Percentiles rank a stretch among this genome's conserved stretches.
Evolutionary conservation across 2,329 filamentous ascomycete genomes (phyloP).

Genomic region (Pseudogymnoascus sp.): DNA sequence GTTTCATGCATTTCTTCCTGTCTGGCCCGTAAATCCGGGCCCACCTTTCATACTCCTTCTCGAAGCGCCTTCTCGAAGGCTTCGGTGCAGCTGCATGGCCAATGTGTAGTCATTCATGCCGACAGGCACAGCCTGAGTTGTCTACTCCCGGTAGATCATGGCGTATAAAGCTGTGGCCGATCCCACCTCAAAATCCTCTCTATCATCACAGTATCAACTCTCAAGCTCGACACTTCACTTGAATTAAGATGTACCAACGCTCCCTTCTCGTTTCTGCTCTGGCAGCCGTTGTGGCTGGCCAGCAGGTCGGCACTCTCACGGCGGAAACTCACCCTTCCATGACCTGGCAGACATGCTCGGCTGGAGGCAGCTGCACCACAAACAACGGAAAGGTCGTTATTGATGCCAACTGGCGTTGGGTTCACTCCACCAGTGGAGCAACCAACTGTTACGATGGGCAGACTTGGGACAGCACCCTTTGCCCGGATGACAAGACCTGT

Average conservation of each 20-base stretch:
- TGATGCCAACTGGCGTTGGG: conserved; percentile 52
- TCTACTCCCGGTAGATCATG: neutral
- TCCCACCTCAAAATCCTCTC: neutral
- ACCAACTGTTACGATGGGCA: conserved; percentile 36
- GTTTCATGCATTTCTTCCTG: neutral
- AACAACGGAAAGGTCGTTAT: conserved; percentile 42
- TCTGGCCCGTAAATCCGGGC: neutral
- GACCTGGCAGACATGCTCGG: conserved; percentile 43
- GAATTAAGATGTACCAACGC: neutral
- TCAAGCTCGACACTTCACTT: neutral
- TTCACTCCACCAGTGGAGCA: conserved; percentile 39
- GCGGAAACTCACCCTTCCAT: conserved; percentile 44
- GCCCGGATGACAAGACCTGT: conserved; percentile 36
- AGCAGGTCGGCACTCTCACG: conserved; percentile 39
- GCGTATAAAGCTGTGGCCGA: neutral
- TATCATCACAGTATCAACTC: neutral
- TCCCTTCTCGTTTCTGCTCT: conserved; percentile 27
- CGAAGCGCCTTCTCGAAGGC: neutral
- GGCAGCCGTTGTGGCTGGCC: conserved; percentile 36
- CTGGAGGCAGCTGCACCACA: conserved; percentile 36
- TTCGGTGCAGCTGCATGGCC: neutral
- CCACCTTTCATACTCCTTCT: neutral
- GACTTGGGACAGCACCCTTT: conserved; percentile 35
- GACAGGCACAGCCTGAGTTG: conserved; percentile 2
- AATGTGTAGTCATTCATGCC: neutral